phyloP scores from a whole-genome alignment of 2,329 filamentous ascomycete genomes.

The Capronia coronata region DNA sequence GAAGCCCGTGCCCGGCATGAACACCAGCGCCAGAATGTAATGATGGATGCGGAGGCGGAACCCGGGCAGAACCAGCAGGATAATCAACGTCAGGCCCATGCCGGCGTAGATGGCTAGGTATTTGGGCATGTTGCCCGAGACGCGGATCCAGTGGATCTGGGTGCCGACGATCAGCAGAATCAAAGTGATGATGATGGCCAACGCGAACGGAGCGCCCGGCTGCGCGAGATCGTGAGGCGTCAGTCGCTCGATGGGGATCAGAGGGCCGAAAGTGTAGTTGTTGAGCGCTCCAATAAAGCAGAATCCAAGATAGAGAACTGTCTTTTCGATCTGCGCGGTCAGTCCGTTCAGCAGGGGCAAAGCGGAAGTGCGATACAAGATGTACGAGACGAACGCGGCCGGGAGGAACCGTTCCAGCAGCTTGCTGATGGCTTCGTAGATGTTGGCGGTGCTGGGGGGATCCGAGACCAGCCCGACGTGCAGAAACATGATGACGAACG shows the following conservation, averaged over 20 bases:
- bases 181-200: constrained; percentile 68
- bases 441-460: constrained; percentile 62
- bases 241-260: constrained; percentile 88
- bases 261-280: constrained; percentile 82
- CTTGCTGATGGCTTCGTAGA: constrained; percentile 67
- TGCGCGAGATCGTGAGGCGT: constrained; percentile 87
- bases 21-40: constrained; percentile 79
- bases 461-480: constrained; percentile 88
- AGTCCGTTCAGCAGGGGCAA: constrained; percentile 64
- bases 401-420: constrained; percentile 78
- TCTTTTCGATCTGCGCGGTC: constrained; percentile 81
- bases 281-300: constrained; percentile 88
- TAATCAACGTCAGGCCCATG: constrained; percentile 59
- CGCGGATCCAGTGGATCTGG: constrained; percentile 79
- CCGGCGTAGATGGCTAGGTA: constrained; percentile 73
- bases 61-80: constrained; percentile 65
- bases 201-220: constrained; percentile 76
- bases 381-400: constrained; percentile 77
- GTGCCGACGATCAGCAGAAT: constrained; percentile 62
- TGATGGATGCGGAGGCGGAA: constrained; percentile 87
- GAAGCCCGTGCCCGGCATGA: constrained; percentile 81
- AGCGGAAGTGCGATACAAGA: constrained; percentile 79
- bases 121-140: constrained; percentile 70
- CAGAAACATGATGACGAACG: constrained; percentile 77
- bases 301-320: constrained; percentile 78